Evolutionary conservation across 805 yeast species (phyloP).

Genomic region (Zygosaccharomyces siamensis): DNA sequence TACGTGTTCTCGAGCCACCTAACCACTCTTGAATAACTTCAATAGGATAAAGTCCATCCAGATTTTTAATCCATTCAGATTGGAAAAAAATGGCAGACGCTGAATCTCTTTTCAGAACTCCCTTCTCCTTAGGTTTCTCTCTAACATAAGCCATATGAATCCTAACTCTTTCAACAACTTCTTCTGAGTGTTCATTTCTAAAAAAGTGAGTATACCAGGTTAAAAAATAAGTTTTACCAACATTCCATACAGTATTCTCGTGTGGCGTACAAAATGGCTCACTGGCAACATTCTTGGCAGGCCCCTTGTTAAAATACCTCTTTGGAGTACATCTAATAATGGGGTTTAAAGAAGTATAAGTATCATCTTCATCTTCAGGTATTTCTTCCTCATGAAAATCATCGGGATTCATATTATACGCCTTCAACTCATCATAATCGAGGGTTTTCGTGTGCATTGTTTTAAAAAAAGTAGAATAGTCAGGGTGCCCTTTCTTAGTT

Average conservation of each 20-base stretch:
- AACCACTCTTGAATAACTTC: conserved; percentile 63
- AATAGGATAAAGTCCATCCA: conserved; percentile 60
- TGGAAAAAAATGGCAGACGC: conserved; percentile 48
- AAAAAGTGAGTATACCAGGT: conserved; percentile 78
- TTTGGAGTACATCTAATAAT: conserved; percentile 83
- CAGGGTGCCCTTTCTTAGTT: conserved; percentile 62
- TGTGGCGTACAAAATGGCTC: conserved; percentile 86
- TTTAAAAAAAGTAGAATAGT: conserved; percentile 71
- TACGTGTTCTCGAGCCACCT: conserved; percentile 46
- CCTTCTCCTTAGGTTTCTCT: conserved; percentile 52
- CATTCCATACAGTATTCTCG: conserved; percentile 51
- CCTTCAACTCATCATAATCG: conserved; percentile 59
- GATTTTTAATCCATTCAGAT: conserved; percentile 65
- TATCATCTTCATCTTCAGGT: conserved; percentile 62
- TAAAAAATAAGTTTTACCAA: conserved; percentile 64
- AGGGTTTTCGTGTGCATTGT: conserved; percentile 56
- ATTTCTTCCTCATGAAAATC: conserved; percentile 53
- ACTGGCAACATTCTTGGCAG: conserved; percentile 48
- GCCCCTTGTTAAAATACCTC: conserved; percentile 58
- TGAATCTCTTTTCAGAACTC: conserved; percentile 47
- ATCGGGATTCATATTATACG: conserved; percentile 65
- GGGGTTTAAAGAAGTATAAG: conserved; percentile 69
- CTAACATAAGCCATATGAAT: conserved; percentile 62
- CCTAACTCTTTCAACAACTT: conserved; percentile 55
- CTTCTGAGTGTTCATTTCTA: conserved; percentile 30